Evolutionary conservation across 2,329 filamentous ascomycete genomes (phyloP), one percentile per base, ranked within the genome.

Genomic region (Ophiostoma sp.): DNA sequence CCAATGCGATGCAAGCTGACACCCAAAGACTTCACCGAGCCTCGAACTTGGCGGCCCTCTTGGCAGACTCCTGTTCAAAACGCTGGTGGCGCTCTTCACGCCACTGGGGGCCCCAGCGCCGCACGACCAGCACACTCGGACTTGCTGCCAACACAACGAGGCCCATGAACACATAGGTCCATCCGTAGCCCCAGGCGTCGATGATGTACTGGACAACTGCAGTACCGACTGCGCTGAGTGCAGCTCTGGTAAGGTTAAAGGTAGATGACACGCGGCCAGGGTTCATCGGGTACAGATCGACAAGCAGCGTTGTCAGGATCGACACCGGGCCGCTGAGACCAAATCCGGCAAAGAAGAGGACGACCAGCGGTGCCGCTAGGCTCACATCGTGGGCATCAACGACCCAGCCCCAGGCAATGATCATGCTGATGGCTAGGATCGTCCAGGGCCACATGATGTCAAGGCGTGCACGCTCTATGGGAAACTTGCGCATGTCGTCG

Each of bases 321-420:
- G 77, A 78, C 69, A 81, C 79, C 0, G 78, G 78, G 0, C 79
- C 80, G 3, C 77, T 79, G 6, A 78, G 70, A 1, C 74, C 73
- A 45, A 75, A 74, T 2, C 79, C 79, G 4, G 75, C 73, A 12
- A 80, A 74, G 69, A 81, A 78, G 11, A 79, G 73, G n/a, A 80
- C 71, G 2, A 80, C 73, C 8, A 81, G 73, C 3, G 80, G 79
- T 5, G 75, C 79, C 0, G 80, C 79, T 0, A 82, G 74, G 69
- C 74, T 77, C 12, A 60, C 44, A 3, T 75, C 75, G 40, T 63
- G 60, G 18, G 75, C 73, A 66, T 77, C 74, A 4, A 82, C 75
- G 5, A 79, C 76, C 81, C 81, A 82, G 42, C 80, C 80, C 73
- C 79, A 82, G 42, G 76, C 76, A 2, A 79, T 68, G 0, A 81